Base-by-base conservation (phyloP, 352 stramenopile species). In the Phytophthora chlamydospora region DNA sequence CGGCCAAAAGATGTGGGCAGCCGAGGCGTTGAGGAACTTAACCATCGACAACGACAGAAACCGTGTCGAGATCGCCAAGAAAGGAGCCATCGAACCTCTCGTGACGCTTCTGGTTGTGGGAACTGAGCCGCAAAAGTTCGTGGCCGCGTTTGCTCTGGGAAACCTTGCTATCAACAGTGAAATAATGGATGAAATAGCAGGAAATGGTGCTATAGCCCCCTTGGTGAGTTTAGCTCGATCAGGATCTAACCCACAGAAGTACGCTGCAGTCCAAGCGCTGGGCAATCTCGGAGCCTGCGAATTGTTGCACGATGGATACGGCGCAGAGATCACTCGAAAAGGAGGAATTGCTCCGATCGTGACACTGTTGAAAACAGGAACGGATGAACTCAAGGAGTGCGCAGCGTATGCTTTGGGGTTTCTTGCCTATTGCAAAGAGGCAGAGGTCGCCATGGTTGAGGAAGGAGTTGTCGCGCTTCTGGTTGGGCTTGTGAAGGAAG, bases 1-100 rank as follows among this genome's bases (percentile, higher is more conserved):
- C 17, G n/a, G 3, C 9, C 46, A 54, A 10, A 54, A 54, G 34
- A 5, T 42, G n/a, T 41, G 32, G 46, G 46, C 46, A 9, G 46
- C 46, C 9, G 17, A 32, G 16, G 17, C 46, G 31, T 42, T 53
- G 31, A 32, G n/a, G 3, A 53, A 42, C 33, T 8, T 54, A 14
- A 21, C 46, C 13, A 8, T 8, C 16, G 34, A 32, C 11, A 29
- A 39, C 32, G 46, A 31, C 17, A 33, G 10, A 5, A 54, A 31
- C 34, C 46, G 33, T n/a, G n/a, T 9, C 12, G 13, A 42, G 4
- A 42, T 54, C 8, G 13, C 17, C 12, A 9, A 39, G 17, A 19
- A 12, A 13, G 46, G 19, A 17, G 17, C 33, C 33, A 43, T 54
- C 21, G 8, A 31, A 9, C 34, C 46, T 6, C 46, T 54, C 10